Conservation (phyloP, 176 grass and related monocot species). For the Pontederia paniculata region DNA sequence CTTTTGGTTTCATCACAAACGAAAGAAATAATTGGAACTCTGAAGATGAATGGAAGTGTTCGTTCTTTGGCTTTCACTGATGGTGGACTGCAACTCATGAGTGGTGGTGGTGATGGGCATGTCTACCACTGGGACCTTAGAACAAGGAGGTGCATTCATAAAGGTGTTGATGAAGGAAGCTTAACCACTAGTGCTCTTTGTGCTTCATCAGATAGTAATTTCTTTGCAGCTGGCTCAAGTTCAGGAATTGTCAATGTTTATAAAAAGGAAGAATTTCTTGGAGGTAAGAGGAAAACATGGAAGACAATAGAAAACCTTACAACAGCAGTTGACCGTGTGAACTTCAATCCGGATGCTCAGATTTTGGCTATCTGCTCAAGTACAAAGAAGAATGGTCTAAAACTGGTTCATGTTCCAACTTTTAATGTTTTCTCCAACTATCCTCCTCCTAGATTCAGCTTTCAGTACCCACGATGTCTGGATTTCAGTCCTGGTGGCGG, state of each 20-base stretch:
- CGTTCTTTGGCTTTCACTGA: conserved; percentile 57
- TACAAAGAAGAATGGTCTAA: conserved; percentile 54
- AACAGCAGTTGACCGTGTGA: conserved; percentile 46
- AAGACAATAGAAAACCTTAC: conserved; percentile 61
- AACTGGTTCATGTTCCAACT: conserved; percentile 61
- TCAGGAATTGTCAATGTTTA: conserved; percentile 73
- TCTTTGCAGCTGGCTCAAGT: conserved; percentile 56
- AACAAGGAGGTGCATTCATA: conserved; percentile 70
- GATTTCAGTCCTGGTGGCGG: conserved; percentile 75
- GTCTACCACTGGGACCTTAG: conserved; percentile 79
- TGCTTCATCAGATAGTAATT: conserved; percentile 39
- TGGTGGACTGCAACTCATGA: conserved; percentile 50
- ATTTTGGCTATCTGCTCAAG: conserved; percentile 60
- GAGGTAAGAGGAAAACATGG: conserved; percentile 52
- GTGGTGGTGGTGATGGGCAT: conserved; percentile 56
- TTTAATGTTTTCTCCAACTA: conserved; percentile 70
- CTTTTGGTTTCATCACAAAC: conserved; percentile 70
- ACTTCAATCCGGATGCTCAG: conserved; percentile 60
- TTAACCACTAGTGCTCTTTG: conserved; percentile 41
- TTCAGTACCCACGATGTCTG: conserved; percentile 43
- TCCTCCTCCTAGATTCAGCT: conserved; percentile 41
- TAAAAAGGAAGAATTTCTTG: conserved; percentile 63
- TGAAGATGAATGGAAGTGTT: conserved; percentile 81
- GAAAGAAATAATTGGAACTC: conserved; percentile 64
- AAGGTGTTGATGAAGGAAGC: conserved; percentile 59